phyloP scores from a whole-genome alignment of 305 asterid genomes.

The Solanum aculeatissimum region DNA sequence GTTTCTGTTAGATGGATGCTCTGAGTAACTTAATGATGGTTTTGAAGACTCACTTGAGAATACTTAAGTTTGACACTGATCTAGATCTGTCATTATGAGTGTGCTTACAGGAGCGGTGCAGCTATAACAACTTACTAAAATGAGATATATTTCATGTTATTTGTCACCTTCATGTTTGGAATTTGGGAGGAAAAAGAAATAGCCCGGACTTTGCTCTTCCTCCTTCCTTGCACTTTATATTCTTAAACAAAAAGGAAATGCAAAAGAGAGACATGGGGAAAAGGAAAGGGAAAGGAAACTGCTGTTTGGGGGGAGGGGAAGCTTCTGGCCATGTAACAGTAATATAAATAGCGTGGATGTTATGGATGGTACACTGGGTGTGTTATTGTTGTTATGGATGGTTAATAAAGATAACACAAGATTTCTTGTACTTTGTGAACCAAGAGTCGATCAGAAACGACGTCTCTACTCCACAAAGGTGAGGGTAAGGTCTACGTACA shows the following conservation, averaged over 20 bases:
- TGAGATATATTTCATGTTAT: neutral
- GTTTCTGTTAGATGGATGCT: neutral
- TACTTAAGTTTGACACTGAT: neutral
- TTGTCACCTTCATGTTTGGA: neutral
- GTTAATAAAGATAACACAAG: neutral
- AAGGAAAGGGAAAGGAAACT: neutral
- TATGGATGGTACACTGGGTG: neutral
- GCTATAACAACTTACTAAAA: neutral
- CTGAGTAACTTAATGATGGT: neutral
- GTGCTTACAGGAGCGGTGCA: neutral
- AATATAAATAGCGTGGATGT: neutral
- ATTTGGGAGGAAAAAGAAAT: neutral
- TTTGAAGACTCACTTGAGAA: neutral
- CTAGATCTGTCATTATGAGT: neutral
- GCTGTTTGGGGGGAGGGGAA: neutral
- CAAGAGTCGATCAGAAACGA: neutral
- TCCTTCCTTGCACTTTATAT: neutral
- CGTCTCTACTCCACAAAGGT: neutral
- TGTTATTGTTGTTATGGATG: neutral
- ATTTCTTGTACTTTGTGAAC: neutral
- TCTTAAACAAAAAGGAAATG: neutral
- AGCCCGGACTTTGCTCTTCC: neutral
- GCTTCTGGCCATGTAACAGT: neutral
- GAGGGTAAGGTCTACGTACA: neutral
- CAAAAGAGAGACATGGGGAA: neutral